Evolutionary conservation across 495 filamentous ascomycete genomes (phyloP), one percentile per base, ranked within the genome.

Genomic region (Daldinia vernicosa): DNA sequence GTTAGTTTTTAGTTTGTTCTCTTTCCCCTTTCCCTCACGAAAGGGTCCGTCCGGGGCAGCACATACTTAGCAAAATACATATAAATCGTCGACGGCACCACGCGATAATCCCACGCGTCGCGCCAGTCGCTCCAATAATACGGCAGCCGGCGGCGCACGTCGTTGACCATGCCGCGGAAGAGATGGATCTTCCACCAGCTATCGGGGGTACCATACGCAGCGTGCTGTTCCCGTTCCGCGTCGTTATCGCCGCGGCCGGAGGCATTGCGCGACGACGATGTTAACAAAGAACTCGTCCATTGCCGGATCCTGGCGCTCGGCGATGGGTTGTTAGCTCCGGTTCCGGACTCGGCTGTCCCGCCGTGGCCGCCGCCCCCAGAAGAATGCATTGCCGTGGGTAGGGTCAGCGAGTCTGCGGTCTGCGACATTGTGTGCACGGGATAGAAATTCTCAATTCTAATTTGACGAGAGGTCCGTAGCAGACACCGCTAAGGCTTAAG

Each of bases 11-110:
- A n/a, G n/a, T n/a, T n/a, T n/a, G n/a, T 15, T n/a, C 37, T 17
- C n/a, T n/a, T 19, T 45, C 40, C 7, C 19, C 6, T 0, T 8
- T 22, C 19, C 24, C 24, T 19, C 39, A n/a, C 40, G 9, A 33
- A 33, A 35, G 3, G 12, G 0, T 14, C 5, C 33, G 0, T 14
- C 5, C 33, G 12, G 33, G 12, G 33, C 0, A 2, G 2, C 33
- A 35, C 88, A 74, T 82, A 93, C 92, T 94, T 94, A 27, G 91
- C 92, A 84, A 94, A 95, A 80, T 93, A 95, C 91, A 94, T 95
- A 79, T 94, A 94, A 52, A 95, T 84, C 35, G 92, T 93, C 27
- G 90, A 90, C 35, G 92, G 91, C 28, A 95, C 83, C 39, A 93
- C 89, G 35, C 92, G 86, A 80, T 95, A 95, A 77, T 93, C 88